Percentiles rank a stretch among this genome's conserved stretches.
Evolutionary conservation across 352 stramenopile species (phyloP).

Genomic region (Phytophthora fragariaefolia): DNA sequence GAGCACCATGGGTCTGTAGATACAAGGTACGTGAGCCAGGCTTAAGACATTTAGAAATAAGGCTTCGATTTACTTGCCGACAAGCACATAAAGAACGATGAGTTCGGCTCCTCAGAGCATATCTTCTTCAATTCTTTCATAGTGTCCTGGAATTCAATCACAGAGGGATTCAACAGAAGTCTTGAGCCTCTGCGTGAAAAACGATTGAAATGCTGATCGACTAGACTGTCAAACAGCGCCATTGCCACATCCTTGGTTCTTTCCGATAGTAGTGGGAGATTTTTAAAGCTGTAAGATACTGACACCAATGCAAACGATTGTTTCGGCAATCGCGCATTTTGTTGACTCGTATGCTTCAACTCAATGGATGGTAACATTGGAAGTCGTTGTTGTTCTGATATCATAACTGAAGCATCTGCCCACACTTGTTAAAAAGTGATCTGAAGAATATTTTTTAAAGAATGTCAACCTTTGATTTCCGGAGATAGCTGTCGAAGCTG

Average conservation of each 20-base stretch:
- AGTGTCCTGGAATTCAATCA: slow-evolving; percentile 83
- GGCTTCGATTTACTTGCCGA: slow-evolving; percentile 40
- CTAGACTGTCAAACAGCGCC: slow-evolving; percentile 59
- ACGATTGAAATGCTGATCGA: slow-evolving; percentile 54
- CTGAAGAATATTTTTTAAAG: not conserved
- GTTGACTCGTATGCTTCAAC: slow-evolving; percentile 6
- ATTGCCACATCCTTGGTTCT: slow-evolving; percentile 64
- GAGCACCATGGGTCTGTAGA: slow-evolving; percentile 70
- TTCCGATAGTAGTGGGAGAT: slow-evolving; percentile 60
- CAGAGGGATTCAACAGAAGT: slow-evolving; percentile 79
- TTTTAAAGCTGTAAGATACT: slow-evolving; percentile 59
- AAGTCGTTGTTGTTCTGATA: not conserved
- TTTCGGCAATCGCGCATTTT: slow-evolving; percentile 19
- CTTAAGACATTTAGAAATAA: not conserved
- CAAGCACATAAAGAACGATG: slow-evolving; percentile 71
- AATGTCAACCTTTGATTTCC: slow-evolving; percentile 22
- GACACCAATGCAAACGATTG: slow-evolving; percentile 60
- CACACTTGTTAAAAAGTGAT: not conserved
- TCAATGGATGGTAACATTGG: not conserved
- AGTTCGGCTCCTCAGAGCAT: slow-evolving; percentile 40
- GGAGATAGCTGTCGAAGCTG: slow-evolving; percentile 34
- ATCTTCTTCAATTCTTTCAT: slow-evolving; percentile 67
- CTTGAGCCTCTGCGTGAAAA: slow-evolving; percentile 61
- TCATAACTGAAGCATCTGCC: not conserved
- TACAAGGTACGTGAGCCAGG: not conserved